Conservation (phyloP, 148 eudicot genomes). For the Mesembryanthemum crystallinum region DNA sequence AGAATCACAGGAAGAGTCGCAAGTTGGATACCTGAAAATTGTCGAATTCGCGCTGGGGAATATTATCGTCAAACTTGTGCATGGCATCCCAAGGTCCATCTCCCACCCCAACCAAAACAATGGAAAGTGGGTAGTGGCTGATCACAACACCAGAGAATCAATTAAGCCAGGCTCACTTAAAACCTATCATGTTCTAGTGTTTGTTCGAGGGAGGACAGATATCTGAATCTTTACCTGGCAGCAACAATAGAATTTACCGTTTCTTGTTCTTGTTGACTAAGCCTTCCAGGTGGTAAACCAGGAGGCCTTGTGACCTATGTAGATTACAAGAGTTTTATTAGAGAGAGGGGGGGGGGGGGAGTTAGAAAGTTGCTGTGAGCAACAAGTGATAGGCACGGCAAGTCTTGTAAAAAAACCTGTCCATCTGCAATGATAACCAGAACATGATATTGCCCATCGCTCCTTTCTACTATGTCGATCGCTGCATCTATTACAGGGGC, state of each 20-base stretch:
- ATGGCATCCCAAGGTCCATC: constrained; percentile 93
- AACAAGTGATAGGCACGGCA: neutral
- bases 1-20: neutral
- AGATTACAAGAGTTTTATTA: neutral
- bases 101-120: constrained; percentile 77
- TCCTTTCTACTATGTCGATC: constrained; percentile 61
- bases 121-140: constrained; percentile 76
- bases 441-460: constrained; percentile 74
- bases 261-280: constrained; percentile 73
- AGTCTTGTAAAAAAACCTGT: constrained; percentile 41
- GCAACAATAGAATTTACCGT: constrained; percentile 64
- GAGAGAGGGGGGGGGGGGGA: neutral
- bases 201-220: neutral
- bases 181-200: neutral
- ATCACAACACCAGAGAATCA: constrained; percentile 10
- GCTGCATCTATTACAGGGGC: constrained; percentile 76
- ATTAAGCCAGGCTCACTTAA: constrained; percentile 2
- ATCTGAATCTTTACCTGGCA: constrained; percentile 53
- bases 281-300: constrained; percentile 47
- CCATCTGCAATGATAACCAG: constrained; percentile 82
- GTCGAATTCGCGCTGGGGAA: constrained; percentile 77
- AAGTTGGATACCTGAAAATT: constrained; percentile 67
- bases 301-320: constrained; percentile 51
- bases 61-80: constrained; percentile 71
- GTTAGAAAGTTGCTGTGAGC: neutral